These are phyloP conservation scores for Candida pseudofarinosa DNA, from an alignment of 805 yeast genomes.

Conservation along the genomic window DNA sequence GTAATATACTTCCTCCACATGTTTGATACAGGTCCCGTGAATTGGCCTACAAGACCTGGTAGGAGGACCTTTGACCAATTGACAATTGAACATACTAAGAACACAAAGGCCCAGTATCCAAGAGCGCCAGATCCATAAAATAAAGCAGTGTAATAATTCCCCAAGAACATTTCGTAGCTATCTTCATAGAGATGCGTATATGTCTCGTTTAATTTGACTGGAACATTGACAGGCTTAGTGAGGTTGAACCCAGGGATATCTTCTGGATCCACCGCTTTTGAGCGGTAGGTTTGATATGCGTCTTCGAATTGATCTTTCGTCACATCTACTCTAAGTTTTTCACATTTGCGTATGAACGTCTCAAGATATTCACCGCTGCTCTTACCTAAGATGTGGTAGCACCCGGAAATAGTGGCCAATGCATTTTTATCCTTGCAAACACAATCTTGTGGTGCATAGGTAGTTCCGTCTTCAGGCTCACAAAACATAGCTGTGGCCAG, in stretches of 20 bases:
- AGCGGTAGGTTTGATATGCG: slow-evolving; percentile 12
- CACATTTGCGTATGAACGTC: slow-evolving; percentile 16
- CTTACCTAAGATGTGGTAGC: slow-evolving; percentile 12
- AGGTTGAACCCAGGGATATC: slow-evolving; percentile 23
- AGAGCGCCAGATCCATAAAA: slow-evolving; percentile 37
- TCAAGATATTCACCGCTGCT: slow-evolving; percentile 8
- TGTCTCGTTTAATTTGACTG: slow-evolving; percentile 19
- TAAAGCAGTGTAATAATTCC: slow-evolving; percentile 20
- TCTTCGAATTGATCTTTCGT: slow-evolving; percentile 13
- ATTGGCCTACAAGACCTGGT: slow-evolving; percentile 29
- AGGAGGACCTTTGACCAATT: slow-evolving; percentile 39
- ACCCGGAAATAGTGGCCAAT: slow-evolving; percentile 29
- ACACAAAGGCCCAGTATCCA: slow-evolving; percentile 46
- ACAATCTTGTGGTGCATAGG: slow-evolving; percentile 11
- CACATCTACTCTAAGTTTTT: slow-evolving; percentile 16
- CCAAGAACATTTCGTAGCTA: slow-evolving; percentile 15
- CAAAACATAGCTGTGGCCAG: neutral
- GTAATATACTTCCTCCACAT: slow-evolving; percentile 17
- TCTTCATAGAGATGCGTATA: slow-evolving; percentile 7
- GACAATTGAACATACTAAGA: slow-evolving; percentile 36
- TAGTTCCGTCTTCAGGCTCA: neutral
- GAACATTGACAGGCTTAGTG: slow-evolving; percentile 17
- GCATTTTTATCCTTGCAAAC: slow-evolving; percentile 22
- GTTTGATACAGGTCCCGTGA: slow-evolving; percentile 25
- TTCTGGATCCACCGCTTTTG: slow-evolving; percentile 11